Conservation (phyloP, 1,139 yeast genomes). For the Schwanniomyces etchellsii region DNA sequence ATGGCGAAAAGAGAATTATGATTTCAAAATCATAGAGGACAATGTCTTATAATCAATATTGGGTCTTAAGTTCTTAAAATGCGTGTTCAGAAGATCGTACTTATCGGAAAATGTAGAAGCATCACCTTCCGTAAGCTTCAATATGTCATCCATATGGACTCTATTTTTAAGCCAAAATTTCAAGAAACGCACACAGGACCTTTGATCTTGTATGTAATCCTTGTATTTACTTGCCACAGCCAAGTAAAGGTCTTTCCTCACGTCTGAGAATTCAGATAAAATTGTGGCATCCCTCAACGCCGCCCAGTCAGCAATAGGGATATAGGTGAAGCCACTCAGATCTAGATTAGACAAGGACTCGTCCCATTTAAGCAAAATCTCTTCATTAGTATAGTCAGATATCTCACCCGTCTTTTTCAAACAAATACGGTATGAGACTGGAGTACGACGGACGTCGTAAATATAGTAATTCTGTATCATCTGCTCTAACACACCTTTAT, state of each 20-base stretch:
- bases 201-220: constrained; percentile 37
- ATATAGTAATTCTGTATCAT: constrained; percentile 57
- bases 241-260: constrained; percentile 52
- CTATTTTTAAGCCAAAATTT: constrained; percentile 28
- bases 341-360: constrained; percentile 52
- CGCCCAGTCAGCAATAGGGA: constrained; percentile 86
- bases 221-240: constrained; percentile 50
- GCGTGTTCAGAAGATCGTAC: constrained; percentile 15
- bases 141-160: constrained; percentile 16
- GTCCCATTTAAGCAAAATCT: constrained; percentile 58
- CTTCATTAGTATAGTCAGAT: constrained; percentile 44
- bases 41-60: constrained; percentile 24
- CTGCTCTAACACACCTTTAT: constrained; percentile 57
- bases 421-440: constrained; percentile 70
- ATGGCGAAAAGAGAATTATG: too few relatives aligned
- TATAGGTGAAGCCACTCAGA: constrained; percentile 47
- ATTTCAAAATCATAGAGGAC: constrained; percentile 13
- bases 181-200: constrained; percentile 26
- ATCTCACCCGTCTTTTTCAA: constrained; percentile 71
- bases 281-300: constrained; percentile 77
- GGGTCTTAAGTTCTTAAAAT: constrained; percentile 23
- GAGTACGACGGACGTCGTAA: constrained; percentile 55
- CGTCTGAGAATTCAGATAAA: constrained; percentile 33
- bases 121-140: constrained; percentile 15
- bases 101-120: constrained; percentile 13